Evolutionary conservation across 306 rosid genomes (phyloP), one percentile per base, ranked within the genome.

Genomic region (Erythrophleum fordii): DNA sequence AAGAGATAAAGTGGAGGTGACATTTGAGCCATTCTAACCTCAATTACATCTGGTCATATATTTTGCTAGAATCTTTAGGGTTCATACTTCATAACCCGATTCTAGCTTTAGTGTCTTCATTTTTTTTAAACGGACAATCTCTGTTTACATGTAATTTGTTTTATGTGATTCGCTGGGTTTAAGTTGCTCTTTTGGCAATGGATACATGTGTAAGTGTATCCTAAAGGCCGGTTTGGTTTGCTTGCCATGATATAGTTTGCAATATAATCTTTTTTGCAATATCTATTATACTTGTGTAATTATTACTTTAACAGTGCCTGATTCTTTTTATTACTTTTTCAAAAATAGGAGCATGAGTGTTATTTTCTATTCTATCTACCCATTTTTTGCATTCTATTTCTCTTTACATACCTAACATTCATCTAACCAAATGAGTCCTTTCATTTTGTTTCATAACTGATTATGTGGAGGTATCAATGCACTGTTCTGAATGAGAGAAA

Each of bases 1-100:
- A 45, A 62, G 39, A 68, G 75, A 55, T 52, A 29, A 29, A 45
- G 56, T 48, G 53, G 70, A 66, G 66, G 52, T 72, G 79, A 71
- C 37, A 55, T 82, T 64, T 72, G 37, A 82, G 76, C 26, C 60
- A 37, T 56, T 46, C 52, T 58, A 3, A 72, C 73, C 61, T 42
- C 67, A 65, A 52, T 62, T 39, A 11, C 17, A 79, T 75, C 70
- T 25, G 11, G 20, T 77, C 66, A 23, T 31, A 51, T 31, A 45
- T 60, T 44, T 69, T 28, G 28, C 44, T 77, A 49, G 75, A 71
- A 68, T 55, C 49, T 48, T 72, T 72, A 23, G 39, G 26, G 20
- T 37, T 80, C 51, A 46, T 42, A 42, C 46, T 42, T 42, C 79
- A 68, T 56, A 68, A 22, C 34, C 58, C 31, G 75, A 64, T 35